These are phyloP conservation scores for Globisporangium nodosum DNA, from an alignment of 352 stramenopile species.

Conservation along the genomic window DNA sequence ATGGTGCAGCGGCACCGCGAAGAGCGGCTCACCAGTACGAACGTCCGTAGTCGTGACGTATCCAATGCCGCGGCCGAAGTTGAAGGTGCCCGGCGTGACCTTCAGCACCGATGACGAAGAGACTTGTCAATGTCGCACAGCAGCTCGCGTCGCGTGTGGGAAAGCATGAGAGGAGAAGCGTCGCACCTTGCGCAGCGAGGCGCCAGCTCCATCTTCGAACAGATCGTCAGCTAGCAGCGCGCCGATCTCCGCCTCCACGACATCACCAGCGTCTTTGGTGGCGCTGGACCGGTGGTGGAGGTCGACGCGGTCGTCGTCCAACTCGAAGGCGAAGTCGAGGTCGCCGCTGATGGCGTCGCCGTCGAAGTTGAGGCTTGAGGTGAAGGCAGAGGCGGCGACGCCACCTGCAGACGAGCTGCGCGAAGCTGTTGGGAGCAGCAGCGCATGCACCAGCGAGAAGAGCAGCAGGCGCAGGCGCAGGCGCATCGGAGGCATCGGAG, in stretches of 20 bases:
- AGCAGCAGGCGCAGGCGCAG: too few relatives aligned
- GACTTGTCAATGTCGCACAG: too few relatives aligned
- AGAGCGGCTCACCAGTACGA: conserved; percentile 14
- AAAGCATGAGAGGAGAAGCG: too few relatives aligned
- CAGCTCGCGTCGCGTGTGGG: too few relatives aligned
- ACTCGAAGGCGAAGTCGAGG: conserved; percentile 12
- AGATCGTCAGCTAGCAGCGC: not conserved
- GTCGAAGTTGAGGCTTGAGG: not conserved
- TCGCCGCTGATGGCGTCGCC: conserved; percentile 8
- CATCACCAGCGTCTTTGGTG: too few relatives aligned
- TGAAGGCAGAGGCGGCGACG: not conserved
- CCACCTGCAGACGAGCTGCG: not conserved
- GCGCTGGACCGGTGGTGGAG: too few relatives aligned
- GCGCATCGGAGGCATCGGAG: too few relatives aligned
- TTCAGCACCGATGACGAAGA: not conserved
- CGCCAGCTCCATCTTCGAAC: too few relatives aligned
- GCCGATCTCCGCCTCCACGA: conserved; percentile 2
- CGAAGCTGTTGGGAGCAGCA: not conserved
- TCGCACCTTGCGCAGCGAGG: too few relatives aligned
- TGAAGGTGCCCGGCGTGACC: conserved; percentile 27
- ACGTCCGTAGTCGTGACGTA: conserved; percentile 16
- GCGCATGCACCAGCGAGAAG: not conserved
- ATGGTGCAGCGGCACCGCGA: conserved; percentile 24
- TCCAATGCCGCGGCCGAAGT: conserved; percentile 35
- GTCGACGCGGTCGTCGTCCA: conserved; percentile 1